phyloP scores from a whole-genome alignment of 495 filamentous ascomycete species.

The Apodospora peruviana region DNA sequence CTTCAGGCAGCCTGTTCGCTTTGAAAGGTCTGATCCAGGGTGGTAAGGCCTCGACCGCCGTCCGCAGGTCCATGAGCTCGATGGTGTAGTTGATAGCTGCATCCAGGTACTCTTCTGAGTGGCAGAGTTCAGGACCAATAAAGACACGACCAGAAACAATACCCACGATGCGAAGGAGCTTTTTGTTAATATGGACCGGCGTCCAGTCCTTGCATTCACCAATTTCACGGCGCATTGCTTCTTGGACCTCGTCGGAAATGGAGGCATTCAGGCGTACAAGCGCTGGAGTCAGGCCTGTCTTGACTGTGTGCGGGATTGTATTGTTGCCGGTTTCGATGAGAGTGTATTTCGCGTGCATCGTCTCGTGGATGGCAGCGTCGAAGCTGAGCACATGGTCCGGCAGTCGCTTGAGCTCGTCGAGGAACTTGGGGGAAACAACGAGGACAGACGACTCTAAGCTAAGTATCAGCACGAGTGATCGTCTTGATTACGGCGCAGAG shows the following conservation, averaged over 20 bases:
- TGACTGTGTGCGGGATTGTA: constrained; percentile 19
- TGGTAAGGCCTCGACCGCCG: constrained; percentile 22
- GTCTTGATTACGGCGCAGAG: too few relatives aligned
- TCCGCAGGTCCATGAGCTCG: constrained; percentile 32
- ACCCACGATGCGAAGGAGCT: constrained; percentile 45
- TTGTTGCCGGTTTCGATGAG: constrained; percentile 7
- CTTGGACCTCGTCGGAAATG: constrained; percentile 21
- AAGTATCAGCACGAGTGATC: too few relatives aligned
- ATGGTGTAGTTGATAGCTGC: constrained; percentile 54
- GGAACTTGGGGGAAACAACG: constrained; percentile 26
- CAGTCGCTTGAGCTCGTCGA: constrained; percentile 30
- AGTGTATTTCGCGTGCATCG: constrained; percentile 24
- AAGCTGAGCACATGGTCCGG: constrained; percentile 33
- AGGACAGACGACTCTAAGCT: constrained; percentile 19
- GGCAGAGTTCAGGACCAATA: constrained; percentile 48
- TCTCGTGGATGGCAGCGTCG: constrained; percentile 23
- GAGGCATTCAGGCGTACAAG: constrained; percentile 19
- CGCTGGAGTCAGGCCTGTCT: constrained; percentile 20
- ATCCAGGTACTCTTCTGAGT: constrained; percentile 51
- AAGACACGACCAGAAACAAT: constrained; percentile 54
- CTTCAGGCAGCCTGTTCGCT: constrained; percentile 24
- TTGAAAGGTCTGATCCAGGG: constrained; percentile 27
- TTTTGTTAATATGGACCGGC: constrained; percentile 30
- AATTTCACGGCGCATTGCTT: constrained; percentile 19
- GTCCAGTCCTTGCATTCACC: constrained; percentile 37